Conservation (phyloP, 176 grass and related monocot genomes). For the Cymbopogon citratus region DNA sequence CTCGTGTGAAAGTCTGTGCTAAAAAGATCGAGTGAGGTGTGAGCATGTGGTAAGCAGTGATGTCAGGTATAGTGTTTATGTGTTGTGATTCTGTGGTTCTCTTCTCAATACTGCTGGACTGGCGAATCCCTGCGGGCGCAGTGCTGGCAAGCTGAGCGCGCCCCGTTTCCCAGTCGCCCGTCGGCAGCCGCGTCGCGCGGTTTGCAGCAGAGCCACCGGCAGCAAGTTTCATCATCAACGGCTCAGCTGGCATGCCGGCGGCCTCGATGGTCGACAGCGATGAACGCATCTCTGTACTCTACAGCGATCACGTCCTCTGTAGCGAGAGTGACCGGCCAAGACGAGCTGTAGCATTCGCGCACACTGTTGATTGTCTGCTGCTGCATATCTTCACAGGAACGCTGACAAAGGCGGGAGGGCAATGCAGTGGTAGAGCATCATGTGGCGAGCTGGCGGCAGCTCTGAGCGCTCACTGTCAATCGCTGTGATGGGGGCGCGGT, state of each 20-base stretch:
- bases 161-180: background rate
- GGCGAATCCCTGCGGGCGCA: background rate
- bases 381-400: background rate
- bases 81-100: background rate
- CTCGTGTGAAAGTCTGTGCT: background rate
- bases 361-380: background rate
- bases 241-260: background rate
- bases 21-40: background rate
- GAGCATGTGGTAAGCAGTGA: background rate
- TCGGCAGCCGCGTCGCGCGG: background rate
- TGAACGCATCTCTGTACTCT: background rate
- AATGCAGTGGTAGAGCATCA: background rate
- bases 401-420: background rate
- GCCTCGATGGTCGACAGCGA: background rate
- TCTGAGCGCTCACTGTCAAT: background rate
- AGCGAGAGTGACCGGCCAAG: background rate
- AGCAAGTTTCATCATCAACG: background rate
- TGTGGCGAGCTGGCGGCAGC: background rate
- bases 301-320: background rate
- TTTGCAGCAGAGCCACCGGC: background rate
- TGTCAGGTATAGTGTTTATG: background rate
- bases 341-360: background rate
- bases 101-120: background rate
- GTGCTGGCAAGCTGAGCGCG: background rate
- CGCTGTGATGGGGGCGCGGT: too few relatives aligned